Conservation (phyloP, 257 asterid genomes). For the Lavandula angustifolia region DNA sequence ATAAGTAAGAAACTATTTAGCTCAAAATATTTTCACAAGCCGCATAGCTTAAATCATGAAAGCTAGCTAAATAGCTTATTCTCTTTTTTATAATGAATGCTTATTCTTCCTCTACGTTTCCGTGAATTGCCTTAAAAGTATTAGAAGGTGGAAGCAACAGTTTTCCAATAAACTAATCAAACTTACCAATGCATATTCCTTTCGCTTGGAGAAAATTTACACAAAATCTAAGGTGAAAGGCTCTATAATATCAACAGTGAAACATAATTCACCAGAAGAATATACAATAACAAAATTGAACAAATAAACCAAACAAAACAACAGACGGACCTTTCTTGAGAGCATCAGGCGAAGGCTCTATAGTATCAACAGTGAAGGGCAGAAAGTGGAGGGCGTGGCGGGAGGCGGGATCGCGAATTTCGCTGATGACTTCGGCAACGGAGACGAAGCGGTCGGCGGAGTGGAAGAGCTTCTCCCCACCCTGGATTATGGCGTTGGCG, state of each 20-base stretch:
- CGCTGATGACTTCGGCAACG: constrained; percentile 71
- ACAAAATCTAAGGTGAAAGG: too few relatives aligned
- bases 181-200: too few relatives aligned
- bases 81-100: constrained; percentile 2
- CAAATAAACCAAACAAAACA: not conserved
- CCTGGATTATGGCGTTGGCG: constrained; percentile 89
- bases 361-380: constrained; percentile 74
- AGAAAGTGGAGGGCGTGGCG: constrained; percentile 82
- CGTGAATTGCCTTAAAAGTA: not conserved
- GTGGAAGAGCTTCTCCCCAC: constrained; percentile 60
- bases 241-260: too few relatives aligned
- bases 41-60: not conserved
- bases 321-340: constrained; percentile 63
- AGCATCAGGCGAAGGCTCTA: constrained; percentile 79
- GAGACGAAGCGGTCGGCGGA: constrained; percentile 84
- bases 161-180: not conserved
- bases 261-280: too few relatives aligned
- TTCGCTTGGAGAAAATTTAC: too few relatives aligned
- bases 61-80: constrained; percentile 1
- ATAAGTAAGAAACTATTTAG: constrained; percentile 16
- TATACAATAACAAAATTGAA: not conserved
- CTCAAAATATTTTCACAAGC: not conserved
- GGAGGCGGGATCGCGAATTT: constrained; percentile 84
- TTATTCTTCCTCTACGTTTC: not conserved
- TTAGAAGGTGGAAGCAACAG: not conserved